Evolutionary conservation across 2,329 filamentous ascomycete species (phyloP).

Genomic region (Fusarium sacchari): DNA sequence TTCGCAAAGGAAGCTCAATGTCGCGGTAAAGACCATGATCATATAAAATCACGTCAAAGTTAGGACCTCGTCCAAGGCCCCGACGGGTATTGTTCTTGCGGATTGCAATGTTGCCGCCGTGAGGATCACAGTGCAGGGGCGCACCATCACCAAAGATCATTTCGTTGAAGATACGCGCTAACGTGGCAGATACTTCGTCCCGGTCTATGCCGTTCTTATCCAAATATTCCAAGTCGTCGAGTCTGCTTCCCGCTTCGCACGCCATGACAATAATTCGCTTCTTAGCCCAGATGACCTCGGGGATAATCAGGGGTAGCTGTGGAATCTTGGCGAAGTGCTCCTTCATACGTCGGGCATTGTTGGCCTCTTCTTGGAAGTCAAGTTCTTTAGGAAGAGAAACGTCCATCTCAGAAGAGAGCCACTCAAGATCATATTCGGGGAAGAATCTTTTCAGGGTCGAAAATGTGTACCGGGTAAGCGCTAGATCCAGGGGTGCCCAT

Average conservation of each 20-base stretch:
- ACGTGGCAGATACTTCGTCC: slow-evolving; percentile 91
- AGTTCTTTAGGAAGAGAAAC: slow-evolving; percentile 89
- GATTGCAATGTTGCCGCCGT: slow-evolving; percentile 95
- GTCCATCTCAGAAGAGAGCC: slow-evolving; percentile 95
- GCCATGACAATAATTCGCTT: slow-evolving; percentile 95
- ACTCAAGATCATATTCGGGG: slow-evolving; percentile 96
- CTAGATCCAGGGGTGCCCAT: slow-evolving; percentile 89
- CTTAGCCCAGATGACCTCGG: slow-evolving; percentile 88
- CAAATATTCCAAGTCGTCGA: slow-evolving; percentile 88
- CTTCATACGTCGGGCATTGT: slow-evolving; percentile 82
- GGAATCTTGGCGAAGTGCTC: slow-evolving; percentile 82
- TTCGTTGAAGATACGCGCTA: slow-evolving; percentile 96
- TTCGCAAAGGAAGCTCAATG: slow-evolving; percentile 80
- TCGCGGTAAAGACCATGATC: slow-evolving; percentile 97
- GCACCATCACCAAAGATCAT: slow-evolving; percentile 96
- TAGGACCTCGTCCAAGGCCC: slow-evolving; percentile 63
- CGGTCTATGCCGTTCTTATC: slow-evolving; percentile 89
- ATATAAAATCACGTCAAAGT: slow-evolving; percentile 96
- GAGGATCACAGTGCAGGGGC: slow-evolving; percentile 94
- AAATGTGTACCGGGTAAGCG: slow-evolving; percentile 89
- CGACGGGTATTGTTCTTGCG: slow-evolving; percentile 74
- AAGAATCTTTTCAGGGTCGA: slow-evolving; percentile 91
- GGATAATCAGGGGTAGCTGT: slow-evolving; percentile 85
- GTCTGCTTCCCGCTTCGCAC: slow-evolving; percentile 83
- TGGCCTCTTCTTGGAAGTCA: slow-evolving; percentile 85